Evolutionary conservation across 1,139 yeast genomes (phyloP).

Genomic region (Hyphopichia pseudoburtonii): DNA sequence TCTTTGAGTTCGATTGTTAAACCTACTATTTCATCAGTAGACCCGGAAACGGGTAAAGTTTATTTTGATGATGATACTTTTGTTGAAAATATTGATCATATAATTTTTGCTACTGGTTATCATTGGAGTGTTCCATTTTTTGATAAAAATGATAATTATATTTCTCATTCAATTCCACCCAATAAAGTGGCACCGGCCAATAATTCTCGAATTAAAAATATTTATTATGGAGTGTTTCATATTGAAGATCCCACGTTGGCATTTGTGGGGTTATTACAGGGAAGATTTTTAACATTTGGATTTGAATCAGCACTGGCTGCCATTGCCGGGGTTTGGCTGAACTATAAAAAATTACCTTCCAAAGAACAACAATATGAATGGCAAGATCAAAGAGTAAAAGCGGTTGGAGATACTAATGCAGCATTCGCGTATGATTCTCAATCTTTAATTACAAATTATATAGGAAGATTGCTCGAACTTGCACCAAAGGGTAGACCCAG

Average conservation of each 20-base stretch:
- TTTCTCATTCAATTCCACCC: constrained; percentile 20
- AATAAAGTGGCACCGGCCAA: not conserved
- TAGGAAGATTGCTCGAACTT: not conserved
- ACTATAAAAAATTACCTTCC: constrained; percentile 30
- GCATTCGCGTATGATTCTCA: not conserved
- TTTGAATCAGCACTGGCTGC: constrained; percentile 44
- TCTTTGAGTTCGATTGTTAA: not conserved
- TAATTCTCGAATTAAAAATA: constrained; percentile 14
- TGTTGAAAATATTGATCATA: constrained; percentile 29
- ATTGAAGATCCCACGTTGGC: constrained; percentile 34
- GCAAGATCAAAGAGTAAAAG: constrained; percentile 23
- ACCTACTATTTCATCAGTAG: not conserved
- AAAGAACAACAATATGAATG: constrained; percentile 28
- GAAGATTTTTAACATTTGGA: constrained; percentile 37
- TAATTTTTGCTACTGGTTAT: constrained; percentile 48
- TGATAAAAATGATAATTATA: constrained; percentile 18
- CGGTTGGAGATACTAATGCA: not conserved
- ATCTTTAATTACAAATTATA: not conserved
- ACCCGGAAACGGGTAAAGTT: constrained; percentile 18
- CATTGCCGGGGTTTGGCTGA: constrained; percentile 33
- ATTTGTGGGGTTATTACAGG: constrained; percentile 44
- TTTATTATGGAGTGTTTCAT: constrained; percentile 39
- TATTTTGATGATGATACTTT: constrained; percentile 32
- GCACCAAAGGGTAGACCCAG: not conserved
- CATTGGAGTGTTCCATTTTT: constrained; percentile 43